These are phyloP conservation scores for Alternaria burnsii DNA, from an alignment of 2,329 filamentous ascomycete species.

Conservation along the genomic window DNA sequence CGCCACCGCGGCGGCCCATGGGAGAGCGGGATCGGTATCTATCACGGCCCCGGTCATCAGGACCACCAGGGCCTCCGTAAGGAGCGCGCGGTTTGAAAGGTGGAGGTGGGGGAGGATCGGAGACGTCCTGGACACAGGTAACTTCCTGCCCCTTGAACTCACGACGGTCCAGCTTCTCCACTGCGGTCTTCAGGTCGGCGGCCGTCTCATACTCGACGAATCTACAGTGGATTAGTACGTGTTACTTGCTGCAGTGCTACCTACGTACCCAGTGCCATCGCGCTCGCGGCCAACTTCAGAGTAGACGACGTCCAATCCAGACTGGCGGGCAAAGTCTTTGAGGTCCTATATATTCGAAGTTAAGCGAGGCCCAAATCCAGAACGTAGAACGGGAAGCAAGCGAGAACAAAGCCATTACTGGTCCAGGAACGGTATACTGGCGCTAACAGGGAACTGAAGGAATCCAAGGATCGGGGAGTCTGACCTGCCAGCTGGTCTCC, in stretches of 20 bases:
- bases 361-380: constrained; percentile 70
- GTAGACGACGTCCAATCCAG: constrained; percentile 96
- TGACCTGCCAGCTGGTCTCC: constrained; percentile 99
- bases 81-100: constrained; percentile 48
- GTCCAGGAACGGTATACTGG: constrained; percentile 51
- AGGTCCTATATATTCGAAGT: constrained; percentile 89
- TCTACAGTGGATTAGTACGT: constrained; percentile 57
- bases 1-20: constrained; percentile 67
- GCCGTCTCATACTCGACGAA: constrained; percentile 98
- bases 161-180: constrained; percentile 91
- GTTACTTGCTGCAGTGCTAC: background rate
- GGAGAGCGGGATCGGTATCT: constrained; percentile 80
- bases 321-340: constrained; percentile 98
- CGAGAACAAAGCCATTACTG: constrained; percentile 48
- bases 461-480: constrained; percentile 67
- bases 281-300: constrained; percentile 93
- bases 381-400: constrained; percentile 41
- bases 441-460: constrained; percentile 46
- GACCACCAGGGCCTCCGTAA: constrained; percentile 44
- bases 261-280: constrained; percentile 86
- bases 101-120: constrained; percentile 47
- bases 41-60: constrained; percentile 74
- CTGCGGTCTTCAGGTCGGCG: constrained; percentile 85
- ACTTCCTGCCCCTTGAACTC: constrained; percentile 93
- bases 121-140: constrained; percentile 86